Base-by-base conservation (phyloP, 345 rosid species). In the Isatis tinctoria region DNA sequence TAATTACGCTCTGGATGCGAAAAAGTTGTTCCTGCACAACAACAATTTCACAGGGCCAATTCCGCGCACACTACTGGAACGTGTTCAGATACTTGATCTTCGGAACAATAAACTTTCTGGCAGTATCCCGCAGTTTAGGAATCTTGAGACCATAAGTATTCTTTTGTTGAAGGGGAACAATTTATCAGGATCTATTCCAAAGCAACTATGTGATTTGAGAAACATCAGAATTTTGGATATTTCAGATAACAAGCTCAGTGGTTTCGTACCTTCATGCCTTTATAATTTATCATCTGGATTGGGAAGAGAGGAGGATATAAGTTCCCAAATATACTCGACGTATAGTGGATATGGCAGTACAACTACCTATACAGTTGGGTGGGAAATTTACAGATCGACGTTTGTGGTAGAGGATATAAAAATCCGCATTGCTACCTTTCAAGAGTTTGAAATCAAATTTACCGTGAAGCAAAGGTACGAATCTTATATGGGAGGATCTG, bases 361-460 rank as follows among this genome's bases (percentile, higher is more conserved):
- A 22, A 22, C 1, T 22, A 1, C 24, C 24, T 22, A 22, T 30
- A 3, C 32, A 3, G n/a, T 30, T 30, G 33, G 33, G 41, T 37
- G 10, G 13, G 41, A 37, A 37, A 10, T 37, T 37, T 37, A 37
- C 13, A 36, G 8, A 36, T 36, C 11, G 11, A 36, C 39, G 1
- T 8, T 36, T 9, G 10, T 8, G 39, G 39, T 37, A 37, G 13
- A 37, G 1, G 4, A 37, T 13, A 0, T 37, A 2, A 0, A 0
- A 1, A 0, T 37, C 10, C 4, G 0, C 4, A 0, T 10, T 0
- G 0, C 1, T 3, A 37, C 4, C 3, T 37, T 1, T 37, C 2
- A 37, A 0, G 45, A 13, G 1, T 1, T 13, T 13, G 16, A 13
- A 40, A 13, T 40, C 6, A 14, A 40, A 1, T 12, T 40, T 39